These are phyloP conservation scores for Aspergillaceae sp. DNA, from an alignment of 2,329 filamentous ascomycete species.

Conservation along the genomic window DNA sequence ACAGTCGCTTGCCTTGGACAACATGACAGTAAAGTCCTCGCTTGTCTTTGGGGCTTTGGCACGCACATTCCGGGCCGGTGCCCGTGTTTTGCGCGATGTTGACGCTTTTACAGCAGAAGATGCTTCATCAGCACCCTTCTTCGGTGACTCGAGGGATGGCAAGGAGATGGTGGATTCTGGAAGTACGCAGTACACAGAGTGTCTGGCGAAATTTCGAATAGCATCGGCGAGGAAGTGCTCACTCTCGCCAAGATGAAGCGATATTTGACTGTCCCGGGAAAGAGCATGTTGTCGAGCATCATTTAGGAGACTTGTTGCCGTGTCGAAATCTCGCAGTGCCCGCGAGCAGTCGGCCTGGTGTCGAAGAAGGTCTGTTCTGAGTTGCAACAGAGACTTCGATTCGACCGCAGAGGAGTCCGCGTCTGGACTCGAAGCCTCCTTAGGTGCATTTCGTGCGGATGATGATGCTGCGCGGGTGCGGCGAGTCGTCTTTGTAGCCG, in stretches of 20 bases:
- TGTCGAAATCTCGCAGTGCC: slow-evolving; percentile 44
- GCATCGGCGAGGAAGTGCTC: slow-evolving; percentile 31
- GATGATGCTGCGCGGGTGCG: slow-evolving; percentile 25
- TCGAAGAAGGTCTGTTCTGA: slow-evolving; percentile 43
- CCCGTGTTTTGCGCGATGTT: slow-evolving; percentile 17
- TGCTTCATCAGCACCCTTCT: slow-evolving; percentile 31
- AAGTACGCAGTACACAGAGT: slow-evolving; percentile 80
- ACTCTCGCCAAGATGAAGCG: slow-evolving; percentile 35
- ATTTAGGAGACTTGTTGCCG: slow-evolving; percentile 48
- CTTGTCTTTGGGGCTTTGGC: slow-evolving; percentile 21
- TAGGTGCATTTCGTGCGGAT: slow-evolving; percentile 11
- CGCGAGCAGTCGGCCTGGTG: slow-evolving; percentile 44
- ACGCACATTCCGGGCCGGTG: slow-evolving; percentile 18
- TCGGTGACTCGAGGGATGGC: slow-evolving; percentile 51
- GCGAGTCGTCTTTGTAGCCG: slow-evolving; percentile 14
- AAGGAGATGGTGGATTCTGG: slow-evolving; percentile 89
- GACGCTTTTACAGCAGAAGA: slow-evolving; percentile 18
- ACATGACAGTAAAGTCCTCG: slow-evolving; percentile 29
- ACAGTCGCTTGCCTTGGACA: slow-evolving; percentile 28
- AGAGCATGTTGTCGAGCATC: slow-evolving; percentile 25
- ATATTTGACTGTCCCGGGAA: slow-evolving; percentile 53
- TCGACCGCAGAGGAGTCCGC: slow-evolving; percentile 19
- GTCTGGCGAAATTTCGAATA: slow-evolving; percentile 54
- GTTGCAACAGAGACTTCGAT: slow-evolving; percentile 31
- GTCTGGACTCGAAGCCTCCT: slow-evolving; percentile 12